These are phyloP conservation scores for Leishmania martiniquensis DNA, from an alignment of 208 protist species.

Conservation along the genomic window DNA sequence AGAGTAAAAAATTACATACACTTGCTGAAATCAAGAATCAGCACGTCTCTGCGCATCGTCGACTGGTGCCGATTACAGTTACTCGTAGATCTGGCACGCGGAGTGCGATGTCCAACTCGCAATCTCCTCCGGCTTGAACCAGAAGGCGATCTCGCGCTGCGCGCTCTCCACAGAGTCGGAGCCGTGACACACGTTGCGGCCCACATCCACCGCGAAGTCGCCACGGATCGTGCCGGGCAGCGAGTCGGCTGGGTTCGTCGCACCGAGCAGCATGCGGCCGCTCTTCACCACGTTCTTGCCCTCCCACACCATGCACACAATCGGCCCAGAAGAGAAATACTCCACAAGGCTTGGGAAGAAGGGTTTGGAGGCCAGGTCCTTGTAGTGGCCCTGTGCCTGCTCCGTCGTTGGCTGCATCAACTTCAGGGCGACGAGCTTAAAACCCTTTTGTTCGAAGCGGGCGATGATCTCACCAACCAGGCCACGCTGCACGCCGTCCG, in stretches of 20 bases:
- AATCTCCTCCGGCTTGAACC: constrained; percentile 95
- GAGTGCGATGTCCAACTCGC: constrained; percentile 80
- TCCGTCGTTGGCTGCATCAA: constrained; percentile 80
- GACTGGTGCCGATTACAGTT: constrained; percentile 2
- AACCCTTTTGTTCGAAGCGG: constrained; percentile 96
- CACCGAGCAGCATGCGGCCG: constrained; percentile 95
- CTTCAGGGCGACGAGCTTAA: constrained; percentile 96
- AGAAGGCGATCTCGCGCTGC: constrained; percentile 96
- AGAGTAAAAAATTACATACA: background rate
- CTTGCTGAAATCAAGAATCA: background rate
- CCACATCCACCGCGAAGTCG: constrained; percentile 90
- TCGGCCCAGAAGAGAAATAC: constrained; percentile 97
- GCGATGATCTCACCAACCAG: constrained; percentile 96
- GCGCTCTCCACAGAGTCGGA: constrained; percentile 95
- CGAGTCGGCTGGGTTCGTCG: constrained; percentile 94
- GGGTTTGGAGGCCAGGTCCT: constrained; percentile 87
- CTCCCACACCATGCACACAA: constrained; percentile 98
- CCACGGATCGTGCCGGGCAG: constrained; percentile 96
- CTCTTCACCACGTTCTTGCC: constrained; percentile 95
- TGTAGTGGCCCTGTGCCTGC: constrained; percentile 92
- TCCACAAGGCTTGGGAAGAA: constrained; percentile 95
- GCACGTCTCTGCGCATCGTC: background rate
- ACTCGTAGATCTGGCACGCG: constrained; percentile 88
- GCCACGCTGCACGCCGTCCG: constrained; percentile 94
- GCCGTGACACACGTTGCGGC: constrained; percentile 98